Percentiles rank a stretch among this genome's conserved stretches.
Evolutionary conservation across 2,329 filamentous ascomycete species (phyloP).

Genomic region (Trichoderma breve): DNA sequence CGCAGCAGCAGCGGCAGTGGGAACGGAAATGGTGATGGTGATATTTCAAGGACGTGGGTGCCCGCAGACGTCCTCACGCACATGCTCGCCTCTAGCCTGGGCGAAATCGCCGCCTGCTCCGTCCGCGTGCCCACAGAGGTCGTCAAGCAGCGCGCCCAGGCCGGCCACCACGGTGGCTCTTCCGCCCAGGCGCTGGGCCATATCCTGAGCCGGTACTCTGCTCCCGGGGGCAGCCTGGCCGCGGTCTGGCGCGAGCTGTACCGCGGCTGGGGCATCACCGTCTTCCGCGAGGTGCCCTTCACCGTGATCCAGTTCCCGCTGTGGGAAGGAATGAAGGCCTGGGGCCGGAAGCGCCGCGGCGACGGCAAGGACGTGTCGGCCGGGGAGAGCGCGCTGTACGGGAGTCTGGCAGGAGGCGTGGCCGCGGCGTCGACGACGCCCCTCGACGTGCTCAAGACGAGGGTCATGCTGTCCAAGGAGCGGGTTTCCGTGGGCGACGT

Average conservation of each 20-base stretch:
- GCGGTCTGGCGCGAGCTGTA: constrained; percentile 82
- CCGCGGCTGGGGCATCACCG: constrained; percentile 85
- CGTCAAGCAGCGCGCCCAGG: constrained; percentile 94
- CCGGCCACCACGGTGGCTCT: constrained; percentile 72
- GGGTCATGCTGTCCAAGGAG: constrained; percentile 85
- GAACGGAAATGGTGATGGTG: neutral
- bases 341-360: constrained; percentile 48
- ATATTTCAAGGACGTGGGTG: neutral
- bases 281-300: constrained; percentile 95
- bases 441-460: constrained; percentile 92
- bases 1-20: constrained; percentile 24
- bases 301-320: constrained; percentile 96
- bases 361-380: constrained; percentile 56
- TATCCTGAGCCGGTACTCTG: constrained; percentile 57
- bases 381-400: constrained; percentile 78
- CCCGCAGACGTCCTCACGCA: constrained; percentile 52
- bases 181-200: constrained; percentile 65
- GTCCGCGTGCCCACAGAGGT: constrained; percentile 95
- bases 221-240: constrained; percentile 39
- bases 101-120: constrained; percentile 88
- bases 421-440: constrained; percentile 89
- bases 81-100: constrained; percentile 81
- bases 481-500: constrained; percentile 59
- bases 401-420: constrained; percentile 77
- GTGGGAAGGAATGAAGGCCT: constrained; percentile 89